Evolutionary conservation across 805 yeast species (phyloP).

Genomic region (Candida incommunis): DNA sequence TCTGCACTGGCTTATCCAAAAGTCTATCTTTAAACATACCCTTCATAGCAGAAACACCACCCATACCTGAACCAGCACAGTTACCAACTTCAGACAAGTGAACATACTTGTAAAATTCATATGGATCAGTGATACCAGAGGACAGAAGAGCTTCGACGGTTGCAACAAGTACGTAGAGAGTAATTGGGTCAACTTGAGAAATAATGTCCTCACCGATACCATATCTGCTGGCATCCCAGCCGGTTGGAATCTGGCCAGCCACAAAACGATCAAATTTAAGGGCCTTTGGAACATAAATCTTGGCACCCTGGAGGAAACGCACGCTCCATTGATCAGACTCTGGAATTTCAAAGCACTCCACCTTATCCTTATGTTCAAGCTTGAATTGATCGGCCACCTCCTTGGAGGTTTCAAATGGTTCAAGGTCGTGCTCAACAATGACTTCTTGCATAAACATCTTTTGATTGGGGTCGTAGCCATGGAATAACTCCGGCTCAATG

Average conservation of each 20-base stretch:
- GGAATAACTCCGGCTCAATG: slow-evolving; percentile 88
- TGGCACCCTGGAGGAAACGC: slow-evolving; percentile 82
- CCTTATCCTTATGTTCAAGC: slow-evolving; percentile 85
- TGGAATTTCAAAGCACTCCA: slow-evolving; percentile 77
- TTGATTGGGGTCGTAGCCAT: slow-evolving; percentile 89
- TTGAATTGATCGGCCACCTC: slow-evolving; percentile 92
- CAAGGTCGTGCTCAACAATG: slow-evolving; percentile 91
- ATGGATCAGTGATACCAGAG: slow-evolving; percentile 96
- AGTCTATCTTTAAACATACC: slow-evolving; percentile 97
- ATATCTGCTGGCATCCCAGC: slow-evolving; percentile 91
- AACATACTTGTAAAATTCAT: slow-evolving; percentile 94
- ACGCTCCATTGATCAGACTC: slow-evolving; percentile 91
- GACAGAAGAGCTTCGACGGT: slow-evolving; percentile 89
- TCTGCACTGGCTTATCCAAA: slow-evolving; percentile 87
- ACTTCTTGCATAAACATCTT: slow-evolving; percentile 91
- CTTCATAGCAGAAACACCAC: slow-evolving; percentile 94
- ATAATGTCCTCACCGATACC: slow-evolving; percentile 92
- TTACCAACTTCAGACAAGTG: slow-evolving; percentile 98
- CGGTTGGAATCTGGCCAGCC: slow-evolving; percentile 94
- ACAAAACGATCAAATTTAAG: slow-evolving; percentile 40
- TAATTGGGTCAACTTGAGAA: slow-evolving; percentile 91
- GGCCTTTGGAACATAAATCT: slow-evolving; percentile 82
- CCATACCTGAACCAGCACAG: slow-evolving; percentile 99
- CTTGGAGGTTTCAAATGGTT: slow-evolving; percentile 88
- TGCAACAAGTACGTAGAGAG: slow-evolving; percentile 82